A percentile compares a stretch with the other conserved stretches of the same genome.
These are phyloP conservation scores for Fusarium tupiense DNA, from an alignment of 2,329 filamentous ascomycete species.

Conservation along the genomic window DNA sequence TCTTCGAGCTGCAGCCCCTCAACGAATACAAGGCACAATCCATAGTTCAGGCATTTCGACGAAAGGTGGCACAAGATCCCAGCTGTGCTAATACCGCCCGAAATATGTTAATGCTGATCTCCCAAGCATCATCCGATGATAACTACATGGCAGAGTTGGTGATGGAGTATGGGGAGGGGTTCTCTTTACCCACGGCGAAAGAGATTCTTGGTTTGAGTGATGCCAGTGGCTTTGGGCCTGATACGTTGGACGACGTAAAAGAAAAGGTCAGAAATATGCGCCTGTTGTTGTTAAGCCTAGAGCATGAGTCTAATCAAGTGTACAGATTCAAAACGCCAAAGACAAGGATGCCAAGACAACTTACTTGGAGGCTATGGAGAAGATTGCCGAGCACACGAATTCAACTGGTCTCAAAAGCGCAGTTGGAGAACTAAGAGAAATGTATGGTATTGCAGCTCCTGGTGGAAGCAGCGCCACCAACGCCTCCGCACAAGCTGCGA, in stretches of 20 bases:
- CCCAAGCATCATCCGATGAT: slow-evolving; percentile 48
- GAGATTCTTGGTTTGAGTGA: slow-evolving; percentile 44
- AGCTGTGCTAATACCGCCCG: slow-evolving; percentile 45
- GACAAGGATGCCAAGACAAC: slow-evolving; percentile 45
- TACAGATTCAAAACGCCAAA: slow-evolving; percentile 42
- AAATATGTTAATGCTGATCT: slow-evolving; percentile 49
- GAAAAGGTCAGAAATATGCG: slow-evolving; percentile 40
- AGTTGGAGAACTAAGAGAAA: slow-evolving; percentile 41
- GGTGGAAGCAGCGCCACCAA: neutral
- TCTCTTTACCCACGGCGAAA: slow-evolving; percentile 49
- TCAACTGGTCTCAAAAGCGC: slow-evolving; percentile 43
- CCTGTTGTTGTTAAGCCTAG: neutral
- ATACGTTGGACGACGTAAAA: slow-evolving; percentile 40
- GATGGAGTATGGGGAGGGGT: slow-evolving; percentile 49
- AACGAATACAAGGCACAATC: slow-evolving; percentile 49
- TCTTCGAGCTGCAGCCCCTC: slow-evolving; percentile 48
- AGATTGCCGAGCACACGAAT: slow-evolving; percentile 47
- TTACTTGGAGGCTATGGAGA: slow-evolving; percentile 49
- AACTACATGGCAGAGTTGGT: slow-evolving; percentile 47
- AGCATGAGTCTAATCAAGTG: slow-evolving; percentile 18
- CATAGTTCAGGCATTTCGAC: slow-evolving; percentile 49
- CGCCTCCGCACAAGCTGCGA: slow-evolving; percentile 28
- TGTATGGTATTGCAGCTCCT: slow-evolving; percentile 37
- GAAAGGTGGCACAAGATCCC: slow-evolving; percentile 47
- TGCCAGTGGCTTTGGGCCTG: slow-evolving; percentile 38